These are phyloP conservation scores for Floccularia luteovirens DNA, from an alignment of 768 basidiomycete genomes.

Conservation along the genomic window DNA sequence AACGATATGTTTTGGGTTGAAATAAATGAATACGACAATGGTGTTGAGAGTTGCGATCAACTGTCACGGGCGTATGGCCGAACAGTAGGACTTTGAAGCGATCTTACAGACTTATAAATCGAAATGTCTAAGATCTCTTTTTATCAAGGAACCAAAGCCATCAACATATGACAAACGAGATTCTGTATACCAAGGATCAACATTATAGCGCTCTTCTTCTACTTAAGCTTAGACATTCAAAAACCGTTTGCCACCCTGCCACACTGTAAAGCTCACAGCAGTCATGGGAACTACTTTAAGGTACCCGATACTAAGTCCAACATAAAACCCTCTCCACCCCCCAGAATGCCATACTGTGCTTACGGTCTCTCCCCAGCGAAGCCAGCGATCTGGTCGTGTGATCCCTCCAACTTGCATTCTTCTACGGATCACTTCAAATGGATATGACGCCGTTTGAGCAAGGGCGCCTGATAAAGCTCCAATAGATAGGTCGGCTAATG, in stretches of 20 bases:
- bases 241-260: slow-evolving; percentile 71
- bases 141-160: too few relatives aligned
- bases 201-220: too few relatives aligned
- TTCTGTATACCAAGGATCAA: too few relatives aligned
- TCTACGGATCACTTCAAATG: slow-evolving; percentile 87
- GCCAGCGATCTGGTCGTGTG: slow-evolving; percentile 66
- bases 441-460: slow-evolving; percentile 88
- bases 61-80: too few relatives aligned
- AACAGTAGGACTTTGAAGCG: too few relatives aligned
- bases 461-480: slow-evolving; percentile 83
- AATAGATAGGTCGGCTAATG: slow-evolving; percentile 63
- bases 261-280: slow-evolving; percentile 85
- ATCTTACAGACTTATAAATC: too few relatives aligned
- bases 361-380: slow-evolving; percentile 78
- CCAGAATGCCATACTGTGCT: slow-evolving; percentile 50
- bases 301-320: slow-evolving; percentile 88
- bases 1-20: too few relatives aligned
- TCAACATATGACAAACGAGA: too few relatives aligned
- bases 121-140: too few relatives aligned
- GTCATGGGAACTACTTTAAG: slow-evolving; percentile 96
- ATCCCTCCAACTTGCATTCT: slow-evolving; percentile 95
- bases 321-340: slow-evolving; percentile 88
- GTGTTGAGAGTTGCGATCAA: too few relatives aligned
- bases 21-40: too few relatives aligned
- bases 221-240: slow-evolving; percentile 36